A percentile compares a stretch with the other conserved stretches of the same genome.
phyloP scores from a whole-genome alignment of 164 flowering plant species.

The Vitis rotundifolia region DNA sequence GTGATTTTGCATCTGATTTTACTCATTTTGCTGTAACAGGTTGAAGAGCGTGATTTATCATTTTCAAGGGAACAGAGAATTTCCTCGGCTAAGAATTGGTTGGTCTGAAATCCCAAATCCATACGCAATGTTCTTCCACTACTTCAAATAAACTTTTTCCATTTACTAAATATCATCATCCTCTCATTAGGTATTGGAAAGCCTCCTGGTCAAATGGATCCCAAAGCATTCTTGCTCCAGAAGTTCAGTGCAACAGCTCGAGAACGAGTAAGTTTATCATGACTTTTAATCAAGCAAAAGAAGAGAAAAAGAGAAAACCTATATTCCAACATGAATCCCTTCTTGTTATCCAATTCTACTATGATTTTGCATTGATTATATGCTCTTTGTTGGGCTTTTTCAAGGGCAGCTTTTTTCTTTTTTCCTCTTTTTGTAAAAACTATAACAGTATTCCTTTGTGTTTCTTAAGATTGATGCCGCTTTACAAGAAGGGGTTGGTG shows the following conservation, averaged over 20 bases:
- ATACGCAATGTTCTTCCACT: neutral
- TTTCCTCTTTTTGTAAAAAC: no score
- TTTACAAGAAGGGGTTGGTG: conserved; percentile 69
- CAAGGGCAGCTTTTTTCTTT: no score
- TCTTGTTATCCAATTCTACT: neutral
- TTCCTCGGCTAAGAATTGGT: conserved; percentile 92
- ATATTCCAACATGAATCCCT: no score
- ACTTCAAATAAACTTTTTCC: neutral
- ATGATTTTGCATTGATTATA: neutral
- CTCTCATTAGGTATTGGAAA: conserved; percentile 72
- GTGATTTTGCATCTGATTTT: neutral
- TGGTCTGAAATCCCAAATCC: conserved; percentile 17
- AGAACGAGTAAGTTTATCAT: conserved; percentile 55
- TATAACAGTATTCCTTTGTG: neutral
- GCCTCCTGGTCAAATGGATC: conserved; percentile 99
- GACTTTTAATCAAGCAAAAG: neutral
- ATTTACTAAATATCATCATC: neutral
- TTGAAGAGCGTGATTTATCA: conserved; percentile 82
- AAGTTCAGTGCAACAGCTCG: conserved; percentile 75
- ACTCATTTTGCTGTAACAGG: conserved; percentile 26
- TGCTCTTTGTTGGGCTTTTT: conserved; percentile 1
- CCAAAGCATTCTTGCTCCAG: conserved; percentile 92
- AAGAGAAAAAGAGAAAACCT: no score
- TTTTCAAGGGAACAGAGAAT: conserved; percentile 86
- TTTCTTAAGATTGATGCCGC: conserved; percentile 66